Percentiles rank a stretch among this genome's conserved stretches.
Conservation (phyloP, 2,329 filamentous ascomycete genomes). For the Colletotrichum musicola region DNA sequence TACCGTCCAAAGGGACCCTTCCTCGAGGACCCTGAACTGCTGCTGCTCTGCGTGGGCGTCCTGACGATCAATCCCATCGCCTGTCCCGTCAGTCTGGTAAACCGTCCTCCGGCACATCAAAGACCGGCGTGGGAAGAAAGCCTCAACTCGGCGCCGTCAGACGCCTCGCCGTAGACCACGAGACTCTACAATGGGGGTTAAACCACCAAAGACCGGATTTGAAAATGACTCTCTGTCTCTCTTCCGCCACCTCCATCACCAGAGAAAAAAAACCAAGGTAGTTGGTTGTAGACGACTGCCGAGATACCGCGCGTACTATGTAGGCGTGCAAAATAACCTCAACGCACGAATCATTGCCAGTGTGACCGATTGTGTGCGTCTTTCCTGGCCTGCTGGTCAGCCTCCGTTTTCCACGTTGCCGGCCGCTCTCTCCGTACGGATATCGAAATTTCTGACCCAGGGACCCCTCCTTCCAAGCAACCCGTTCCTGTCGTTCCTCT, state of each 20-base stretch:
- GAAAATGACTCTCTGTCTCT: background rate
- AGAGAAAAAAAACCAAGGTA: background rate
- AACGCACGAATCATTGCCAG: conserved; percentile 3
- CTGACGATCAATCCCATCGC: conserved; percentile 4
- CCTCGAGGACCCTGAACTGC: background rate
- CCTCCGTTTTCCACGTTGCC: background rate
- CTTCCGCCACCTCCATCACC: background rate
- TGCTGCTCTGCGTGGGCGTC: background rate
- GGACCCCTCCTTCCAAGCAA: background rate
- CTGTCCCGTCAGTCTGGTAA: background rate
- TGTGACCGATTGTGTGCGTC: background rate
- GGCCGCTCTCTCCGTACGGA: background rate
- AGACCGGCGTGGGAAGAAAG: background rate
- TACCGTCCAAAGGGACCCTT: background rate
- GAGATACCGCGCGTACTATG: too few species aligned
- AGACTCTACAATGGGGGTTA: background rate
- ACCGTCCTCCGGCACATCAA: background rate
- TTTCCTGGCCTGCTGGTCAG: too few species aligned
- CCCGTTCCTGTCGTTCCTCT: conserved; percentile 26
- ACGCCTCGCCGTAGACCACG: conserved; percentile 22
- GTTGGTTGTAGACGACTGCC: too few species aligned
- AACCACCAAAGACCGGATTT: too few species aligned
- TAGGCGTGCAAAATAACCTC: background rate
- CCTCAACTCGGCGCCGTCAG: background rate
- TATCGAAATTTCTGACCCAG: background rate